These are phyloP conservation scores for Fraxinus pennsylvanica DNA, from an alignment of 257 asterid genomes.

Conservation along the genomic window DNA sequence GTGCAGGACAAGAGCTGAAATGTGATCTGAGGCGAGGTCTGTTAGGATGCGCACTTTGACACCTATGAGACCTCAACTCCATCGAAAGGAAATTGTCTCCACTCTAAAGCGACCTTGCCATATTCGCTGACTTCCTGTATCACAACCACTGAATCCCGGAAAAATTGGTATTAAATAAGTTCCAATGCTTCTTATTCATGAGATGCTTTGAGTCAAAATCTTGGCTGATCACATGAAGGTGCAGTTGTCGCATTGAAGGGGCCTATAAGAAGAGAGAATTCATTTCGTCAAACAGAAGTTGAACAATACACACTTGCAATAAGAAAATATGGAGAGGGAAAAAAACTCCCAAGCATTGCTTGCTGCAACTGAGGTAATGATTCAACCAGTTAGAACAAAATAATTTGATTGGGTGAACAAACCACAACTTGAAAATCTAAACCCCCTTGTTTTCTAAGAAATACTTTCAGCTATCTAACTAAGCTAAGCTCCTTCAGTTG, in stretches of 20 bases:
- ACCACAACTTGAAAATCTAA: background rate
- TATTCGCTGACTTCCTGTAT: slow-evolving; percentile 56
- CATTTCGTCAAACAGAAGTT: background rate
- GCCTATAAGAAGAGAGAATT: slow-evolving; percentile 42
- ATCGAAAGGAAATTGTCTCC: slow-evolving; percentile 39
- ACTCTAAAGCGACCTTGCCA: slow-evolving; percentile 42
- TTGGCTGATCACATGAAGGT: slow-evolving; percentile 92
- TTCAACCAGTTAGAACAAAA: background rate
- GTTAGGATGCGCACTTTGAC: slow-evolving; percentile 87
- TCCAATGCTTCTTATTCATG: slow-evolving; percentile 93
- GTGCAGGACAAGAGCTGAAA: slow-evolving; percentile 60
- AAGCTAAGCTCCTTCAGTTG: background rate
- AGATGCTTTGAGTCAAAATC: slow-evolving; percentile 92
- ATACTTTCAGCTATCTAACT: background rate
- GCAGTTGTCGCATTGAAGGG: slow-evolving; percentile 90
- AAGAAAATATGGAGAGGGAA: background rate
- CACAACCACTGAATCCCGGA: slow-evolving; percentile 77
- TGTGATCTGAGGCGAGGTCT: slow-evolving; percentile 76
- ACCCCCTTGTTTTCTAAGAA: background rate
- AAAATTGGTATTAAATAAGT: slow-evolving; percentile 79
- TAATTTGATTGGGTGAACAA: background rate
- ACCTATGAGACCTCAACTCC: slow-evolving; percentile 55
- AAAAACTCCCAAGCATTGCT: background rate
- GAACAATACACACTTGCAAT: background rate
- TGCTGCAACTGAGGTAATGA: background rate